These are phyloP conservation scores for Aspergillus sp. DNA, from an alignment of 2,329 filamentous ascomycete genomes.

Conservation along the genomic window DNA sequence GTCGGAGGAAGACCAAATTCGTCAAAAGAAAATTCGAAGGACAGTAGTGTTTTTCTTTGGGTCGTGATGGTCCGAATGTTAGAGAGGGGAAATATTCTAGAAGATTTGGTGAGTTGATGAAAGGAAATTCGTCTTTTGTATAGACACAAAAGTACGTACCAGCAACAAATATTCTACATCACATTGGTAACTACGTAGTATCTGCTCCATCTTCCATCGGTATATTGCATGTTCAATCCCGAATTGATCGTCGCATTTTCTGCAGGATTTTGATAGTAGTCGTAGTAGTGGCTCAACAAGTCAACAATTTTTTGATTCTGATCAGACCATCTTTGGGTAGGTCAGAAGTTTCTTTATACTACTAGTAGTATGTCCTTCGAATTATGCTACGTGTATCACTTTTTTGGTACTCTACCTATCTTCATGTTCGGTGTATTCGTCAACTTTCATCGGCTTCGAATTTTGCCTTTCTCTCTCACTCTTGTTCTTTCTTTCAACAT, in stretches of 20 bases:
- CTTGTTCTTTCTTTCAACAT: neutral
- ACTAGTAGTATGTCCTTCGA: neutral
- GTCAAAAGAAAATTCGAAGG: neutral
- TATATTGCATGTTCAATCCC: neutral
- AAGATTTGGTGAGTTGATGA: slow-evolving; percentile 10
- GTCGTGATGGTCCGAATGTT: neutral
- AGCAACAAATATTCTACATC: neutral
- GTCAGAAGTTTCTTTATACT: neutral
- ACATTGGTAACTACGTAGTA: neutral
- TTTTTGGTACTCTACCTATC: neutral
- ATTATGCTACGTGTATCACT: neutral
- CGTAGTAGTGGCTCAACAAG: slow-evolving; percentile 2
- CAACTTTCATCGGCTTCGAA: neutral
- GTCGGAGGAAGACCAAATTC: neutral
- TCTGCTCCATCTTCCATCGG: neutral
- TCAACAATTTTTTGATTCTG: neutral
- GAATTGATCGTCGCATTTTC: neutral
- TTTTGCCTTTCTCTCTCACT: neutral
- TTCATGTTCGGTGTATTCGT: neutral
- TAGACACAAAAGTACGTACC: too few species aligned
- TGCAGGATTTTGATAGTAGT: neutral
- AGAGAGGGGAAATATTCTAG: slow-evolving; percentile 14
- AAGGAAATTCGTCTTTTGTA: neutral
- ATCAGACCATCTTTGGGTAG: slow-evolving; percentile 3
- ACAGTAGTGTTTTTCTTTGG: too few species aligned